Base-by-base conservation (phyloP, 2,329 filamentous ascomycete species). In the Didymella pomorum region DNA sequence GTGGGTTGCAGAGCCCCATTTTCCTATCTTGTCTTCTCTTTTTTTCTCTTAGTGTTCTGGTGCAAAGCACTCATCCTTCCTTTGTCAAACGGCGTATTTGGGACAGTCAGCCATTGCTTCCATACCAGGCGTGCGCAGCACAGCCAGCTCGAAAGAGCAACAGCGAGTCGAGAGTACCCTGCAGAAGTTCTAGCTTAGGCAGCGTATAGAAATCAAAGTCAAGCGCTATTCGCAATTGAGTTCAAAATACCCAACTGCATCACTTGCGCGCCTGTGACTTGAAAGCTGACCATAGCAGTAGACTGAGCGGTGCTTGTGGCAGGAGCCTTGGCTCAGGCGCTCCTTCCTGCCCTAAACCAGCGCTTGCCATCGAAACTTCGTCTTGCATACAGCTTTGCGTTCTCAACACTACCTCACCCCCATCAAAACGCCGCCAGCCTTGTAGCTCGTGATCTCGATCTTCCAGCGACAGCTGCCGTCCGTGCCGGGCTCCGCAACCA, bases 21-120 rank as follows among this genome's bases (percentile, higher is more conserved):
- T 10, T 58, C 45, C 39, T 58, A 23, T 46, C 26, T 48, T 50
- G 33, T 33, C 26, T 28, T 50, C 10, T 18, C 43, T 42, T 49
- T 39, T 50, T 50, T 39, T 29, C 44, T 35, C 44, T 35, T 42
- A 46, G 37, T 58, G 31, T 50, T 46, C n/a, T 42, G 51, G 39
- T 54, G 25, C 41, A 18, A 41, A 23, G 41, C 44, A 54, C 25
- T 20, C 46, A 54, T 29, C 50, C 26, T 58, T 53, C 56, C 31
- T 54, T 58, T 58, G 56, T 58, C 41, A 58, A 58, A 50, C 33
- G 56, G 56, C 50, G 56, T 42, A 50, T 52, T 35, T 12, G 56
- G 56, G 46, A 51, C 45, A 20, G 25, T 46, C 43, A 46, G 50
- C 35, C 45, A 50, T 58, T 49, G 25, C 20, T 50, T 53, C 41